Evolutionary conservation across 257 asterid genomes (phyloP).

Genomic region (Solanum okadae): DNA sequence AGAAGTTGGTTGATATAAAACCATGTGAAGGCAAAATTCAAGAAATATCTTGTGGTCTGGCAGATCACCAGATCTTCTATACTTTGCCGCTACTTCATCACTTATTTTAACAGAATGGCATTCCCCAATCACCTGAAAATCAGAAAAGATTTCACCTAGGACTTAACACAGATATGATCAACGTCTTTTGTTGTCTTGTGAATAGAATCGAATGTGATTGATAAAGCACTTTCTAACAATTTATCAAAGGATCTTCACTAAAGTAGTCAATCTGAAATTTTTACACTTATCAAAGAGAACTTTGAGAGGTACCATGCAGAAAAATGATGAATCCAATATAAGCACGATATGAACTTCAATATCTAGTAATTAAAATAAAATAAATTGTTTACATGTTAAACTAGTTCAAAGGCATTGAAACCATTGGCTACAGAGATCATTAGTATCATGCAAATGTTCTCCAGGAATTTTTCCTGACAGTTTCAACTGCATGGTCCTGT

Average conservation of each 20-base stretch:
- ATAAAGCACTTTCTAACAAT: background rate
- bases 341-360: background rate
- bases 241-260: background rate
- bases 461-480: background rate
- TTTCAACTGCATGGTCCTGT: background rate
- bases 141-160: constrained; percentile 1
- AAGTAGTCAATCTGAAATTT: background rate
- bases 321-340: background rate
- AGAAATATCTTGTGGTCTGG: constrained; percentile 63
- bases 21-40: constrained; percentile 79
- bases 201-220: background rate
- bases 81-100: constrained; percentile 51
- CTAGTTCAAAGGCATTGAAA: background rate
- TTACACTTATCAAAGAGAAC: background rate
- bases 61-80: constrained; percentile 45
- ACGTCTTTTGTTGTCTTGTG: background rate
- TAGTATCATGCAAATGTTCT: background rate
- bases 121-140: constrained; percentile 85
- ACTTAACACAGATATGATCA: background rate
- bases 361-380: background rate
- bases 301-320: background rate
- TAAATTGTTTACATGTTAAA: background rate
- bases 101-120: constrained; percentile 58
- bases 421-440: background rate
- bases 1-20: constrained; percentile 72